Evolutionary conservation across 768 basidiomycete species (phyloP), one percentile per base, ranked within the genome.

Genomic region (Trametopsis cervina): DNA sequence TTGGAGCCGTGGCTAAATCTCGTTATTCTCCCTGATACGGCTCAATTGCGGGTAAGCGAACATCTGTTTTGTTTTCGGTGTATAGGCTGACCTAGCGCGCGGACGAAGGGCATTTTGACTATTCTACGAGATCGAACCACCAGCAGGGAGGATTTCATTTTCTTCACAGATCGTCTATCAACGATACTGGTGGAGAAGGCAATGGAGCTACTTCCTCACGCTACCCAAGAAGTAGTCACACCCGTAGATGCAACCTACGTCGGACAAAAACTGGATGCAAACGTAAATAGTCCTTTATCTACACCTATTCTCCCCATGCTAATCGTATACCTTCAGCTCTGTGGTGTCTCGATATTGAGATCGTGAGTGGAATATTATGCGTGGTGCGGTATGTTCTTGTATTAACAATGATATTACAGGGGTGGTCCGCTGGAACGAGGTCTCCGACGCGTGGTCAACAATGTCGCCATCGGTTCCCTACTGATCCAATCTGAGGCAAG

Each of bases 371-470:
- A 10, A 10, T n/a, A 15, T 39, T 7, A 10, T 24, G 17, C 21
- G 3, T 46, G 36, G n/a, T n/a, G n/a, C n/a, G n/a, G n/a, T n/a
- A n/a, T n/a, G n/a, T n/a, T n/a, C n/a, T n/a, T n/a, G n/a, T n/a
- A n/a, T n/a, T n/a, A n/a, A n/a, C n/a, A n/a, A n/a, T n/a, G n/a
- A n/a, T n/a, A n/a, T 23, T 56, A 36, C 51, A 90, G 89, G 20
- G 94, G 96, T 9, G 91, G 92, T 12, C 86, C 89, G 2, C 75
- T 99, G 18, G 90, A 94, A 65, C 81, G 84, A 40, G 96, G 95
- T 15, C 81, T 99, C n/a, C 77, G 82, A 39, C 73, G 93, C 11
- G 92, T 94, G 15, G 78, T 96, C 46, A 81, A 84, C 44, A 85
- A 96, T 54, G 87, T 87, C 1, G 79, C 85, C 0, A 72, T 97